A percentile compares a stretch with the other conserved stretches of the same genome.
Conservation (phyloP, 768 basidiomycete species). For the Russula earlei region DNA sequence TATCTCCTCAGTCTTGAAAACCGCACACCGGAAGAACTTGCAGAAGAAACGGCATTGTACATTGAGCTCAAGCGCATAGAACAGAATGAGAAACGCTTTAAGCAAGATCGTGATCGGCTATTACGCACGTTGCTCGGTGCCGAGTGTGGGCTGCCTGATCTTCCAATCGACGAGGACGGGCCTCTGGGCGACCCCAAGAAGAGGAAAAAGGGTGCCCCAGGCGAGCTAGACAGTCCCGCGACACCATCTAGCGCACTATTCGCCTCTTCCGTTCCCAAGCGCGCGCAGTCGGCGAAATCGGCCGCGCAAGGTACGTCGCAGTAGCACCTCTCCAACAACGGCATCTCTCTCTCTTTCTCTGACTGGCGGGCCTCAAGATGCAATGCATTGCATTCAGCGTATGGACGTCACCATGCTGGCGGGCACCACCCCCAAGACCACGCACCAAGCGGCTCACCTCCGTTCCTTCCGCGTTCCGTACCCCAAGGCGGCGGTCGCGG, state of each 20-base stretch:
- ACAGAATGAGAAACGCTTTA: constrained; percentile 83
- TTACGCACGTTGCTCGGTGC: constrained; percentile 76
- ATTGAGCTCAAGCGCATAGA: constrained; percentile 92
- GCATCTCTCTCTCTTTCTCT: constrained; percentile 4
- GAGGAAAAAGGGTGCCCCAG: constrained; percentile 40
- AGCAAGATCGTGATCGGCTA: constrained; percentile 80
- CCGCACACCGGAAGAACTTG: constrained; percentile 81
- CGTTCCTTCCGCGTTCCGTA: constrained; percentile 80
- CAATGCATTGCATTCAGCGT: constrained; percentile 63
- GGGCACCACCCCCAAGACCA: constrained; percentile 57
- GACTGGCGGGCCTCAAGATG: constrained; percentile 36
- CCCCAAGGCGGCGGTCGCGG: constrained; percentile 64
- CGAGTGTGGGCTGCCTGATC: constrained; percentile 75
- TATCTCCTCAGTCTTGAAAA: constrained; percentile 82
- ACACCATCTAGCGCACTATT: constrained; percentile 33
- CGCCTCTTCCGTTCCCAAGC: constrained; percentile 5
- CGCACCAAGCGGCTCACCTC: constrained; percentile 70
- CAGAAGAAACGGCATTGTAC: constrained; percentile 92
- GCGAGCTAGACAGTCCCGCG: constrained; percentile 37
- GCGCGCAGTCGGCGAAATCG: constrained; percentile 43
- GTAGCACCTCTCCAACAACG: neutral
- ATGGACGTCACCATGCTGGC: constrained; percentile 43
- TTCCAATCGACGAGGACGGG: constrained; percentile 57
- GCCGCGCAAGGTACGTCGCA: constrained; percentile 44
- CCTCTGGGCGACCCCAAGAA: constrained; percentile 40